Conservation (phyloP, 495 filamentous ascomycete species). For the Hypoxylon rickii region DNA sequence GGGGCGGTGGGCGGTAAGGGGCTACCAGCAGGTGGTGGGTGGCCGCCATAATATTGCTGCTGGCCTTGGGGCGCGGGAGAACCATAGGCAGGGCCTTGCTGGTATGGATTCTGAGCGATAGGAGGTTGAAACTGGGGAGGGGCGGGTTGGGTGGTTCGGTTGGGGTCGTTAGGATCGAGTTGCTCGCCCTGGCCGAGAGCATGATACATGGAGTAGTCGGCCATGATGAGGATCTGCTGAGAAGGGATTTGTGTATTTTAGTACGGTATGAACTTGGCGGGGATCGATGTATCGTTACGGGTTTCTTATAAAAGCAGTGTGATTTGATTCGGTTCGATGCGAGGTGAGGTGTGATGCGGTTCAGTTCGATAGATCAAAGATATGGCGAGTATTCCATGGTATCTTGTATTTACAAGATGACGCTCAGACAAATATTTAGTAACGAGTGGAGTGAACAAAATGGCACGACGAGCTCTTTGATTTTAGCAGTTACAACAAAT, state of each 20-base stretch:
- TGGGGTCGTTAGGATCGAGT: constrained; percentile 66
- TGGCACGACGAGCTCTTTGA: too few species aligned
- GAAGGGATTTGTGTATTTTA: constrained; percentile 1
- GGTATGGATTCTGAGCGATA: constrained; percentile 59
- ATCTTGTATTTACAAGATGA: constrained; percentile 16
- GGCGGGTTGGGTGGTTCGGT: constrained; percentile 59
- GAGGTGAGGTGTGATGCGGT: too few species aligned
- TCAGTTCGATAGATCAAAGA: constrained; percentile 24
- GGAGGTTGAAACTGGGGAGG: constrained; percentile 61
- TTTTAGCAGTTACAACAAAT: too few species aligned
- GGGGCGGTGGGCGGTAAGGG: constrained; percentile 41
- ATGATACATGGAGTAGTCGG: constrained; percentile 79
- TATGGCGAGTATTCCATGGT: constrained; percentile 26
- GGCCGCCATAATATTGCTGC: constrained; percentile 44
- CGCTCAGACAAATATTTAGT: constrained; percentile 1
- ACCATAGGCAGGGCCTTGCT: constrained; percentile 60
- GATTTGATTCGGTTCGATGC: not conserved
- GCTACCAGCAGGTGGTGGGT: constrained; percentile 39
- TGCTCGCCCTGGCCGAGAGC: constrained; percentile 66
- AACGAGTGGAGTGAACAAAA: too few species aligned
- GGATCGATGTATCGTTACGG: constrained; percentile 2
- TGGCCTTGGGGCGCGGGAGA: constrained; percentile 38
- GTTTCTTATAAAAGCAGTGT: not conserved
- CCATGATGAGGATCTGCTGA: constrained; percentile 53
- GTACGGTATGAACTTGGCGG: not conserved